phyloP scores from a whole-genome alignment of 2,329 filamentous ascomycete species.

The Stagonosporopsis vannaccii region DNA sequence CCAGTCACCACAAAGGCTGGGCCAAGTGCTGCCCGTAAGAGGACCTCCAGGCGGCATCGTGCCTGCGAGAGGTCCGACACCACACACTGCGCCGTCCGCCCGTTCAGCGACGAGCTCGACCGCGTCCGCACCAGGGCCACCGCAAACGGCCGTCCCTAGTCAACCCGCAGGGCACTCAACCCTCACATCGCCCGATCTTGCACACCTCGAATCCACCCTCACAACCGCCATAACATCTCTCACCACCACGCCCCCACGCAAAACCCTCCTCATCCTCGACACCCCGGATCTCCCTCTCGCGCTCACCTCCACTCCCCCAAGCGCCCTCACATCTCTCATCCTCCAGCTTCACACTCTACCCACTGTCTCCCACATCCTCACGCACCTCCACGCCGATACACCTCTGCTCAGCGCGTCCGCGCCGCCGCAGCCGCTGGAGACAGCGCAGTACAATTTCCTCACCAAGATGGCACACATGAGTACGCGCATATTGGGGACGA shows the following conservation, averaged over 20 bases:
- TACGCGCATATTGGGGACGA: constrained; percentile 72
- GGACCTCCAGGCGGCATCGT: constrained; percentile 28
- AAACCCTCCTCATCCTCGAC: constrained; percentile 55
- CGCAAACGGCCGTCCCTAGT: neutral
- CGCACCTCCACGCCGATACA: constrained; percentile 77
- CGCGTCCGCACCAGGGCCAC: neutral
- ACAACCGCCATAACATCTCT: constrained; percentile 34
- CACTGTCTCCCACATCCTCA: constrained; percentile 68
- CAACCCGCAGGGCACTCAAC: constrained; percentile 23
- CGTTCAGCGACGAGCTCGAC: constrained; percentile 4
- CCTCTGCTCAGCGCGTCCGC: constrained; percentile 62
- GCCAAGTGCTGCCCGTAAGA: constrained; percentile 25
- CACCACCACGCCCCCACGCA: constrained; percentile 21
- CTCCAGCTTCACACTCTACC: constrained; percentile 51
- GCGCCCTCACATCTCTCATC: constrained; percentile 36
- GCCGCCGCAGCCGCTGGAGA: constrained; percentile 52
- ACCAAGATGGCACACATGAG: constrained; percentile 78
- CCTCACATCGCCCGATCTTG: constrained; percentile 38
- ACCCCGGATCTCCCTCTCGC: constrained; percentile 54
- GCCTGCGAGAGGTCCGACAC: constrained; percentile 23
- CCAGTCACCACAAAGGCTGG: constrained; percentile 3
- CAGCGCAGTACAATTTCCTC: constrained; percentile 61
- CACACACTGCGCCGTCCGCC: constrained; percentile 11
- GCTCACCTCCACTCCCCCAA: constrained; percentile 34
- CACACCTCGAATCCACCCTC: constrained; percentile 36